Conservation (phyloP, 148 eudicot species). For the Rhododendron williamsianum region DNA sequence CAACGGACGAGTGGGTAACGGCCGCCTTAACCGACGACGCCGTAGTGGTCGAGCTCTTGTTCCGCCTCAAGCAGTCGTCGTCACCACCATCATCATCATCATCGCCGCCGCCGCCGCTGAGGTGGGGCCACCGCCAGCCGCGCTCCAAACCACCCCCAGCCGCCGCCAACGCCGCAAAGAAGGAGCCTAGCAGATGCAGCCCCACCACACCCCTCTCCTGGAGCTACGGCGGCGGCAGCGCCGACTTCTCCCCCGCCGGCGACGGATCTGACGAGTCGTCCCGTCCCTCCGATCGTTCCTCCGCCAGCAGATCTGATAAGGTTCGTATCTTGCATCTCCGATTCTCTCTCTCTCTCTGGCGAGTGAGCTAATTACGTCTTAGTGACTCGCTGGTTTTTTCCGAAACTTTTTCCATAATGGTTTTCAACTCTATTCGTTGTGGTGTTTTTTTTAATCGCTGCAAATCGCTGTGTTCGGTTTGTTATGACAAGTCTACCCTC, state of each 20-base stretch:
- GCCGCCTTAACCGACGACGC: conserved; percentile 34
- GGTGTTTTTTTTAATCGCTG: too few relatives aligned
- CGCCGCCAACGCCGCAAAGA: neutral
- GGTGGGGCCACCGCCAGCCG: conserved; percentile 29
- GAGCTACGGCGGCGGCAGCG: conserved; percentile 22
- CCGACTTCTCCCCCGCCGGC: conserved; percentile 19
- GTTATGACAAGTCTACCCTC: too few relatives aligned
- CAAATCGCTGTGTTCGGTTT: too few relatives aligned
- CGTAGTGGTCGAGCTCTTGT: conserved; percentile 31
- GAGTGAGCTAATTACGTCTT: neutral
- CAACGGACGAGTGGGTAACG: conserved; percentile 29
- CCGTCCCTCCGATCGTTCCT: conserved; percentile 20
- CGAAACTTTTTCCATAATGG: neutral
- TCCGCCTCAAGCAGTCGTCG: conserved; percentile 21
- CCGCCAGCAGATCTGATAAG: conserved; percentile 33
- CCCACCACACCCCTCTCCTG: conserved; percentile 51
- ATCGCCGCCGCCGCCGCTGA: conserved; percentile 14
- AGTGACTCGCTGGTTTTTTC: neutral
- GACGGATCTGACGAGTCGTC: conserved; percentile 34
- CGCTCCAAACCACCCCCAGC: conserved; percentile 9
- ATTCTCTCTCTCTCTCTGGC: neutral
- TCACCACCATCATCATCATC: neutral
- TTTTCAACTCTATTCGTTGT: too few relatives aligned
- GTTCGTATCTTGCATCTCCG: conserved; percentile 7
- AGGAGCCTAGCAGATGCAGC: conserved; percentile 23